Evolutionary conservation across 495 filamentous ascomycete genomes (phyloP).

Genomic region (Lichina pygmaea): DNA sequence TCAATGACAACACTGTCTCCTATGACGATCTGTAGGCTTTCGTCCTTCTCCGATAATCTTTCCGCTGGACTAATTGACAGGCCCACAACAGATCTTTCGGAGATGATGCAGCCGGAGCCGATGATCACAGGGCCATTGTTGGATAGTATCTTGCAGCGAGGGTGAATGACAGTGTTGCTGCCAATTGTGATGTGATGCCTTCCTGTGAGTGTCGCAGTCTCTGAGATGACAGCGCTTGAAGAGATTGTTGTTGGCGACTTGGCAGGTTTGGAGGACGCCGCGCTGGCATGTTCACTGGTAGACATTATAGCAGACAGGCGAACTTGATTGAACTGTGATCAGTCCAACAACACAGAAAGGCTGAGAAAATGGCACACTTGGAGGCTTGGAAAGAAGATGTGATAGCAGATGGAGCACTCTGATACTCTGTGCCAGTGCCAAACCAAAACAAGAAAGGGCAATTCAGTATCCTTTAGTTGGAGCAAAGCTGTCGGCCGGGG

Average conservation of each 20-base stretch:
- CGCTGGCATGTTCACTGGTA: too few relatives aligned
- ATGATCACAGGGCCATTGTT: constrained; percentile 42
- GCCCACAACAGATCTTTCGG: constrained; percentile 19
- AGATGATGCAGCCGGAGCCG: constrained; percentile 46
- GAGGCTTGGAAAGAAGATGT: too few relatives aligned
- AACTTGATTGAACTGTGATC: too few relatives aligned
- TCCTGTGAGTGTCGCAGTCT: constrained; percentile 46
- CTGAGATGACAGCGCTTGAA: constrained; percentile 42
- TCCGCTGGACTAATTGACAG: background rate
- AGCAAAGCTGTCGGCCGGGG: too few relatives aligned
- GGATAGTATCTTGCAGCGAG: constrained; percentile 43
- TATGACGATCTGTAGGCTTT: constrained; percentile 14
- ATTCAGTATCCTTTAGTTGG: too few relatives aligned
- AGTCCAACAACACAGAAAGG: too few relatives aligned
- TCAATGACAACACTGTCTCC: constrained; percentile 33
- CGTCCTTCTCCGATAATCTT: background rate
- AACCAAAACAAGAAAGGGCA: too few relatives aligned
- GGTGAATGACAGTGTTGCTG: constrained; percentile 54
- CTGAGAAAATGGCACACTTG: too few relatives aligned
- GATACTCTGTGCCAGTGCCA: too few relatives aligned
- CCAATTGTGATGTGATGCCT: constrained; percentile 44
- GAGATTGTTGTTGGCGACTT: constrained; percentile 47
- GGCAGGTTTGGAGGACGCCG: constrained; percentile 7
- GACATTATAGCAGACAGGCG: too few relatives aligned
- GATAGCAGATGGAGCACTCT: too few relatives aligned